These are phyloP conservation scores for Apium graveolens DNA, from an alignment of 129 eudicot genomes.

Conservation along the genomic window DNA sequence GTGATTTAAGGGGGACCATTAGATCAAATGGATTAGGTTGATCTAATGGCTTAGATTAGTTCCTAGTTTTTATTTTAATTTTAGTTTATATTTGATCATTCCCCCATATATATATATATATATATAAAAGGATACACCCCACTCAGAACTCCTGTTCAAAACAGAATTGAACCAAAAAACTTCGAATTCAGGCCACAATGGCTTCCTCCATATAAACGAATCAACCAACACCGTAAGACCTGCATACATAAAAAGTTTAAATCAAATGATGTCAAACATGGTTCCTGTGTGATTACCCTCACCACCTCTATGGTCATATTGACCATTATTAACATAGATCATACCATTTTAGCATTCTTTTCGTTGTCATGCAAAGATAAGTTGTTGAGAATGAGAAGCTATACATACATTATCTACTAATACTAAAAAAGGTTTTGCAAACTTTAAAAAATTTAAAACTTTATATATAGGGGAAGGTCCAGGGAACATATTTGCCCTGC, in stretches of 20 bases:
- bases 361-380: not conserved
- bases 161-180: constrained; percentile 99
- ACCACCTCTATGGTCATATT: not conserved
- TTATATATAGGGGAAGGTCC: not conserved
- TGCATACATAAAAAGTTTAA: constrained; percentile 25
- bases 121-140: constrained; percentile 99
- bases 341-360: not conserved
- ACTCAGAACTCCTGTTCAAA: constrained; percentile 89
- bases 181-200: constrained; percentile 90
- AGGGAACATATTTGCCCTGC: not conserved
- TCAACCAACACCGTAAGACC: constrained; percentile 74
- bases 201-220: constrained; percentile 71
- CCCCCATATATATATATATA: no score
- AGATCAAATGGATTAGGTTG: no score
- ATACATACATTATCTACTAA: not conserved
- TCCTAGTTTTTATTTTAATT: no score
- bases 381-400: not conserved
- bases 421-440: not conserved
- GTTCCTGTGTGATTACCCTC: not conserved
- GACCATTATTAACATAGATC: not conserved
- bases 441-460: not conserved
- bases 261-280: not conserved
- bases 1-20: no score
- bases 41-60: no score
- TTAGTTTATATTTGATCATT: no score